phyloP scores from a whole-genome alignment of 176 grass and related monocot species.

The Avena eriantha region DNA sequence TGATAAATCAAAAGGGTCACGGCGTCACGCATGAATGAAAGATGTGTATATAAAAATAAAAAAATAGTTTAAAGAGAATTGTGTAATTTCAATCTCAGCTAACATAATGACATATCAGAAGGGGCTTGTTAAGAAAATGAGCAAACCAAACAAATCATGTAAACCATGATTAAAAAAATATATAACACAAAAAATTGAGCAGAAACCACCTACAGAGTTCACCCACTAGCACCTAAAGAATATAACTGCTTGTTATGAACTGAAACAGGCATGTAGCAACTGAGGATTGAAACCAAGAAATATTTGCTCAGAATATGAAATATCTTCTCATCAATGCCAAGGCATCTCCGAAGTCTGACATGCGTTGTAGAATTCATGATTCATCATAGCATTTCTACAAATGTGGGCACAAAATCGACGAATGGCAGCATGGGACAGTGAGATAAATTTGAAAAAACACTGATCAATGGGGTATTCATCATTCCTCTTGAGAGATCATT shows the following conservation, averaged over 20 bases:
- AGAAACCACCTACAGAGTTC: not conserved
- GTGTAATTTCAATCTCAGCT: too few relatives aligned
- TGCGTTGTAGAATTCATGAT: not conserved
- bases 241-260: not conserved
- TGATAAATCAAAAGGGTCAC: not conserved
- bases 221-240: not conserved
- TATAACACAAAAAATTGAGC: not conserved
- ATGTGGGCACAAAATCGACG: not conserved
- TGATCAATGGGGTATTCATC: too few relatives aligned
- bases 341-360: conserved; percentile 4
- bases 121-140: too few relatives aligned
- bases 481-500: too few relatives aligned
- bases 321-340: conserved; percentile 10
- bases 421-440: too few relatives aligned
- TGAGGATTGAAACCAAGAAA: not conserved
- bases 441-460: too few relatives aligned
- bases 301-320: not conserved
- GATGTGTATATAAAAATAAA: too few relatives aligned
- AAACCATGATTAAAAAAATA: not conserved
- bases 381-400: not conserved
- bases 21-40: too few relatives aligned
- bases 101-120: too few relatives aligned
- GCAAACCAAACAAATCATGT: not conserved
- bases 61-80: too few relatives aligned
- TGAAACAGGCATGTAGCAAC: not conserved